phyloP scores from a whole-genome alignment of 257 asterid genomes.

The Solanum sejunctum region DNA sequence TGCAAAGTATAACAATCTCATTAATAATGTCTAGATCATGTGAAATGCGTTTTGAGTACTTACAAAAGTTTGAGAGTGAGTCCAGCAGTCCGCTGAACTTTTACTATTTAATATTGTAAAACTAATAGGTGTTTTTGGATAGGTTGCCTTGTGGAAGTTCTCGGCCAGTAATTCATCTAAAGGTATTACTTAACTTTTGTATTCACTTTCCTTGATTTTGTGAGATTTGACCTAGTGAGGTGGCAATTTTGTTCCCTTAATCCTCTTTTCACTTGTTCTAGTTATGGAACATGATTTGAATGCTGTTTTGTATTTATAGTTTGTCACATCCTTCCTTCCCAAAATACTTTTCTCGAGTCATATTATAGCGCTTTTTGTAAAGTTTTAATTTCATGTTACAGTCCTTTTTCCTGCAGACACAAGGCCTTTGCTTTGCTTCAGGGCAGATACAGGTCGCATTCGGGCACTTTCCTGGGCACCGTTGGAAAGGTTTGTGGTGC shows the following conservation, averaged over 20 bases:
- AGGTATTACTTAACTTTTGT: slow-evolving; percentile 32
- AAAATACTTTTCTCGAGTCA: background rate
- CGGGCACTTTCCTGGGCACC: slow-evolving; percentile 91
- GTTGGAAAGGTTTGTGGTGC: slow-evolving; percentile 36
- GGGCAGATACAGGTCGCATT: slow-evolving; percentile 76
- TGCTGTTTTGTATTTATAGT: background rate
- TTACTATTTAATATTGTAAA: background rate
- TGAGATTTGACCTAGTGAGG: background rate
- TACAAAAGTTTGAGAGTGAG: background rate
- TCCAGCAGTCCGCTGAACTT: background rate
- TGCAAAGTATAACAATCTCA: background rate
- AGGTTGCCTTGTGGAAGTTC: slow-evolving; percentile 96
- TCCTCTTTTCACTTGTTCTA: background rate
- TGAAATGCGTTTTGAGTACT: background rate
- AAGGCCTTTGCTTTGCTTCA: slow-evolving; percentile 74
- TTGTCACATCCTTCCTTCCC: background rate
- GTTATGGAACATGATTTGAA: background rate
- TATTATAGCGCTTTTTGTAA: background rate
- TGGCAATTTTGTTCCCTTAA: background rate
- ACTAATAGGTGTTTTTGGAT: slow-evolving; percentile 8
- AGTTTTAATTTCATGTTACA: background rate
- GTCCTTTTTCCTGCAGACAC: slow-evolving; percentile 44
- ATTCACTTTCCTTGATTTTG: background rate
- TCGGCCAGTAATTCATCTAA: slow-evolving; percentile 36
- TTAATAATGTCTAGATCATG: background rate